A percentile compares a stretch with the other conserved stretches of the same genome.
phyloP scores from a whole-genome alignment of 768 basidiomycete species.

The Tylopilus sp. region DNA sequence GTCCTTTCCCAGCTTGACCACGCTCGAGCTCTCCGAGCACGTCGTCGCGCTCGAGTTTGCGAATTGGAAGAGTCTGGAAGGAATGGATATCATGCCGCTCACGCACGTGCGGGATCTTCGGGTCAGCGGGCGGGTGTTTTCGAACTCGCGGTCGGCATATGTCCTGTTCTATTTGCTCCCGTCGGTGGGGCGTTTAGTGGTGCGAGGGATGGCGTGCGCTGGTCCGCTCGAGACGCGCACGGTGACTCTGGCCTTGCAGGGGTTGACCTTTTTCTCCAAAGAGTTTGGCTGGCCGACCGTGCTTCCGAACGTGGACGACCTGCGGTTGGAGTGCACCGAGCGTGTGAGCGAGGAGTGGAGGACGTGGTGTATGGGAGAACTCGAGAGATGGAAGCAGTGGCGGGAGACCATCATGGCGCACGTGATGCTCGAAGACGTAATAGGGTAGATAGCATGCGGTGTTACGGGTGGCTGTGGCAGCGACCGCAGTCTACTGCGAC shows the following conservation, averaged over 20 bases:
- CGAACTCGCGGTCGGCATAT: conserved; percentile 11
- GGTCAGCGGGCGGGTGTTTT: conserved; percentile 10
- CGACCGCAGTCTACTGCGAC: neutral
- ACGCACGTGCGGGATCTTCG: conserved; percentile 9
- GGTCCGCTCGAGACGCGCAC: conserved; percentile 10
- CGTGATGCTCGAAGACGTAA: neutral
- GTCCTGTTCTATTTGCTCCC: conserved; percentile 17
- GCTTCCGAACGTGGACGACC: conserved; percentile 10
- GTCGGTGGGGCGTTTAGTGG: neutral
- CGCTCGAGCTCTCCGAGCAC: conserved; percentile 18
- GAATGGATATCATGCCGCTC: conserved; percentile 4
- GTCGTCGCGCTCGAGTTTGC: conserved; percentile 10
- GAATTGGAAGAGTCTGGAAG: conserved; percentile 2
- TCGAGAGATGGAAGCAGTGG: conserved; percentile 14
- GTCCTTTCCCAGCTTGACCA: conserved; percentile 19
- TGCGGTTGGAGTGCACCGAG: conserved; percentile 14
- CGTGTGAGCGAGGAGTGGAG: conserved; percentile 1
- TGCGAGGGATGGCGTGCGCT: conserved; percentile 14
- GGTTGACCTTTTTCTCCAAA: conserved; percentile 6
- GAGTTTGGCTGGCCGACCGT: conserved; percentile 5
- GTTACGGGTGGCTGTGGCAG: neutral
- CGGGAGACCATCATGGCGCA: neutral
- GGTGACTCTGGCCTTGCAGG: conserved; percentile 12
- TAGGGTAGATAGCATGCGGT: neutral
- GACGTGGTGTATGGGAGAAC: conserved; percentile 8